phyloP scores from a whole-genome alignment of 805 yeast species.

The Ogataea kodamae region DNA sequence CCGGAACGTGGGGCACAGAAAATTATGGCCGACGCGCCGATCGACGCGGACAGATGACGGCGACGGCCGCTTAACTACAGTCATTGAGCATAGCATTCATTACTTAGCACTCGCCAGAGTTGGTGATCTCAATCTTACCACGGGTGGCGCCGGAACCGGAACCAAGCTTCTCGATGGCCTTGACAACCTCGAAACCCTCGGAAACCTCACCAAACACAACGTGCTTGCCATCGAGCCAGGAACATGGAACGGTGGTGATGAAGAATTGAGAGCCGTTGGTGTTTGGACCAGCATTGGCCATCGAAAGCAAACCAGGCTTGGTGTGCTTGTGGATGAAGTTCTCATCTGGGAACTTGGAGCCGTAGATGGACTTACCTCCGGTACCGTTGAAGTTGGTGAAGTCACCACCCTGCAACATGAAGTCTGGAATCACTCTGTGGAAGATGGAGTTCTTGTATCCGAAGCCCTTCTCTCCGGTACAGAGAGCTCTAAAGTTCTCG shows the following conservation, averaged over 20 bases:
- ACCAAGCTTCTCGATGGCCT: slow-evolving; percentile 75
- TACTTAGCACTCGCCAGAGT: slow-evolving; percentile 52
- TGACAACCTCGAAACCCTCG: slow-evolving; percentile 67
- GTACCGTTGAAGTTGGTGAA: slow-evolving; percentile 83
- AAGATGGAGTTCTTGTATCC: slow-evolving; percentile 83
- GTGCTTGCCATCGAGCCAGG: slow-evolving; percentile 78
- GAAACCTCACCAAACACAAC: slow-evolving; percentile 75
- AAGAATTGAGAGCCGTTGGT: slow-evolving; percentile 91
- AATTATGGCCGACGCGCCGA: slow-evolving; percentile 2
- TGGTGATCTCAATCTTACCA: slow-evolving; percentile 51
- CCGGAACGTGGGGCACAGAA: too few relatives aligned
- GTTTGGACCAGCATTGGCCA: slow-evolving; percentile 94
- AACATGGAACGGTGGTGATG: slow-evolving; percentile 74
- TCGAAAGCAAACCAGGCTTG: slow-evolving; percentile 77
- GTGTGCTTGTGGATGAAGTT: slow-evolving; percentile 72
- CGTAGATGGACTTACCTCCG: slow-evolving; percentile 89
- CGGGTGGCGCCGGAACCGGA: slow-evolving; percentile 49
- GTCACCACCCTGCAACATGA: slow-evolving; percentile 97
- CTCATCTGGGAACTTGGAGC: slow-evolving; percentile 56
- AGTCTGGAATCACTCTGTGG: slow-evolving; percentile 96
- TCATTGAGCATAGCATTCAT: slow-evolving; percentile 4
- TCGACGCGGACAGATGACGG: neutral
- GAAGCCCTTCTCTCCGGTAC: slow-evolving; percentile 92
- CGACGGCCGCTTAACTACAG: too few relatives aligned
- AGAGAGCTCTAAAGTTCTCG: slow-evolving; percentile 76